phyloP scores from a whole-genome alignment of 2,329 filamentous ascomycete genomes.

The Ceratocystis alfenasii region DNA sequence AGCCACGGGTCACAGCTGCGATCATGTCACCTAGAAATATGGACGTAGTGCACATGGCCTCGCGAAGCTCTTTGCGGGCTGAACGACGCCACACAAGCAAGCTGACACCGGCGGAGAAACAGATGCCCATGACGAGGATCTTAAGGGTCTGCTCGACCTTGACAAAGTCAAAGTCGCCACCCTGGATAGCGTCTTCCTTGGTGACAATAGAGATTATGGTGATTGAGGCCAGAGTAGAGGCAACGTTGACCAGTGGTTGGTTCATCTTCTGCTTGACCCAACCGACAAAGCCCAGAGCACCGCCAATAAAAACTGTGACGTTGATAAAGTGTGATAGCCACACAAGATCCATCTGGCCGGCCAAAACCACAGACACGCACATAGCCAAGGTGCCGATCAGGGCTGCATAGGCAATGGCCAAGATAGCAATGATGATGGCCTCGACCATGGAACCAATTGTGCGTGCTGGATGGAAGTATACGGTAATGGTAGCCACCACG shows the following conservation, averaged over 20 bases:
- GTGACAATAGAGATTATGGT: constrained; percentile 83
- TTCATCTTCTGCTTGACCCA: constrained; percentile 75
- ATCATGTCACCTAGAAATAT: constrained; percentile 70
- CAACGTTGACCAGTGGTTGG: constrained; percentile 70
- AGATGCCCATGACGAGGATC: constrained; percentile 69
- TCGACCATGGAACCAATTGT: constrained; percentile 83
- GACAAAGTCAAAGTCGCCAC: constrained; percentile 64
- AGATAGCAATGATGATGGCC: constrained; percentile 61
- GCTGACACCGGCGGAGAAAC: constrained; percentile 60
- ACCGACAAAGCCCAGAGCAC: constrained; percentile 73
- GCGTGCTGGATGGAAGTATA: constrained; percentile 86
- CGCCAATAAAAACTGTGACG: constrained; percentile 71
- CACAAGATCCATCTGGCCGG: constrained; percentile 51
- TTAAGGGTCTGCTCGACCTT: constrained; percentile 75
- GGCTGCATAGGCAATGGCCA: constrained; percentile 60
- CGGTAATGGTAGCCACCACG: constrained; percentile 82
- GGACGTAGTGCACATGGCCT: constrained; percentile 54
- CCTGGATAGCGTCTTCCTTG: constrained; percentile 79
- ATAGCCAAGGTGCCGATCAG: constrained; percentile 72
- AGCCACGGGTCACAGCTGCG: constrained; percentile 67
- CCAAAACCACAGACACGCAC: constrained; percentile 73
- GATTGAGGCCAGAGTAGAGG: constrained; percentile 73
- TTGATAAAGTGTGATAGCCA: constrained; percentile 67
- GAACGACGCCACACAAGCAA: constrained; percentile 67
- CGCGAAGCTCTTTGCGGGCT: constrained; percentile 59